A percentile compares a stretch with the other conserved stretches of the same genome.
These are phyloP conservation scores for Cystobasidiaceae sp. DNA, from an alignment of 1,284 basidiomycete genomes.

Conservation along the genomic window DNA sequence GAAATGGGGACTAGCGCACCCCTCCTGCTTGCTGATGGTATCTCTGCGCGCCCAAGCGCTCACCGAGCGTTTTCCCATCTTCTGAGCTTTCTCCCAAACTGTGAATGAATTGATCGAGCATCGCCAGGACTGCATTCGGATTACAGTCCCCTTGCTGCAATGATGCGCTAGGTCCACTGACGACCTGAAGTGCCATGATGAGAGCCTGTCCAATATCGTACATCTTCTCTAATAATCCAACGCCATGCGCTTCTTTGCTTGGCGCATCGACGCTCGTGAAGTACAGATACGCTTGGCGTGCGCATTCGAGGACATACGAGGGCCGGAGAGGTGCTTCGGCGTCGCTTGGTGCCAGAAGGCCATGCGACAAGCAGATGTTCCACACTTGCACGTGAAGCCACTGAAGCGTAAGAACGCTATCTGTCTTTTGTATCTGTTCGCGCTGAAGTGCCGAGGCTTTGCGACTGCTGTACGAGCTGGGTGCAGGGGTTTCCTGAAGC, in stretches of 20 bases:
- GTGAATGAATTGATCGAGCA: not conserved
- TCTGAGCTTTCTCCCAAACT: not conserved
- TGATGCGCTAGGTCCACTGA: not conserved
- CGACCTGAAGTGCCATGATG: not conserved
- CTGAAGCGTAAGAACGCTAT: not conserved
- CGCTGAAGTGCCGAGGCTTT: not conserved
- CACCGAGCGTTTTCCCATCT: not conserved
- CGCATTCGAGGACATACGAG: not conserved
- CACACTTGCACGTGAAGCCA: constrained; percentile 6
- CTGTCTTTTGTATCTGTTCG: constrained; percentile 1
- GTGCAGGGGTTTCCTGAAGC: not conserved
- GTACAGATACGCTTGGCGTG: not conserved
- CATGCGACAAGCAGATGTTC: constrained; percentile 1
- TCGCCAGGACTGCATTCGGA: not conserved
- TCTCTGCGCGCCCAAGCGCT: not conserved
- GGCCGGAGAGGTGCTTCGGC: not conserved
- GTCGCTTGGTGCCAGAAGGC: not conserved
- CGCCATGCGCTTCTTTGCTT: constrained; percentile 3
- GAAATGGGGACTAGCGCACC: too few relatives aligned
- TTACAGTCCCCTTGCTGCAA: not conserved
- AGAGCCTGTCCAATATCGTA: constrained; percentile 8
- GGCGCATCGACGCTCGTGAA: not conserved
- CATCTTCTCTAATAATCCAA: constrained; percentile 1
- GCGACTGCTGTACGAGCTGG: not conserved
- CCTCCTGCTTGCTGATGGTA: too few relatives aligned